Conservation (phyloP, 116 monocot species). For the Phalaenopsis hybrid region DNA sequence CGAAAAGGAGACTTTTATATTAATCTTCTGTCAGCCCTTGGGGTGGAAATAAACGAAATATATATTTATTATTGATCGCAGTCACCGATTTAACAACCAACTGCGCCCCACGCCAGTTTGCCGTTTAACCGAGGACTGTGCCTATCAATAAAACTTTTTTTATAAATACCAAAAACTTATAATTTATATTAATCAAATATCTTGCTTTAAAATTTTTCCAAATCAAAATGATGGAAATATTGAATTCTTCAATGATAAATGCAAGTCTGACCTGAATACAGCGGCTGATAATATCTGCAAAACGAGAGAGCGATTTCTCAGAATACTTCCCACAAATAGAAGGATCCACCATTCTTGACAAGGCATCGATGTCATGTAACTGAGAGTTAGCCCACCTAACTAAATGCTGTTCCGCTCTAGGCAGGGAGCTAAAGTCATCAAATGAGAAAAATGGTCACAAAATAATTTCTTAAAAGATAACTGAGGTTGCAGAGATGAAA, state of each 20-base stretch:
- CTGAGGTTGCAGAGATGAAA: not conserved
- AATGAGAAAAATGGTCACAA: not conserved
- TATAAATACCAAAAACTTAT: no score
- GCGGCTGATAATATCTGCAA: constrained; percentile 92
- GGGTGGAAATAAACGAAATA: no score
- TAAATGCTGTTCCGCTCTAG: constrained; percentile 73
- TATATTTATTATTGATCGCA: no score
- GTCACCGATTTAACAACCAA: no score
- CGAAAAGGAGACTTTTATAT: no score
- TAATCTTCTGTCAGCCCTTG: no score
- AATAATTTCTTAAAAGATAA: not conserved
- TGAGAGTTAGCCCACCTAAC: constrained; percentile 94
- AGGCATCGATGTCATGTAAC: constrained; percentile 72
- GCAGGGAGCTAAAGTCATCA: constrained; percentile 50
- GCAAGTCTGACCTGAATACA: constrained; percentile 74
- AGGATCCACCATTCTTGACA: constrained; percentile 88
- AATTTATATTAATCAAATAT: no score
- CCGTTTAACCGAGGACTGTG: no score
- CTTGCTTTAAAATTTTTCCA: no score
- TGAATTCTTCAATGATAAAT: not conserved
- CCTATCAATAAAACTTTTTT: no score
- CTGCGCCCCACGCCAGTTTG: no score
- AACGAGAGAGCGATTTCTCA: constrained; percentile 73
- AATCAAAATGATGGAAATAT: no score
- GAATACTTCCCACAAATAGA: constrained; percentile 53